phyloP scores from a whole-genome alignment of 2,329 filamentous ascomycete species.

The Talaromyces amestolkiae region DNA sequence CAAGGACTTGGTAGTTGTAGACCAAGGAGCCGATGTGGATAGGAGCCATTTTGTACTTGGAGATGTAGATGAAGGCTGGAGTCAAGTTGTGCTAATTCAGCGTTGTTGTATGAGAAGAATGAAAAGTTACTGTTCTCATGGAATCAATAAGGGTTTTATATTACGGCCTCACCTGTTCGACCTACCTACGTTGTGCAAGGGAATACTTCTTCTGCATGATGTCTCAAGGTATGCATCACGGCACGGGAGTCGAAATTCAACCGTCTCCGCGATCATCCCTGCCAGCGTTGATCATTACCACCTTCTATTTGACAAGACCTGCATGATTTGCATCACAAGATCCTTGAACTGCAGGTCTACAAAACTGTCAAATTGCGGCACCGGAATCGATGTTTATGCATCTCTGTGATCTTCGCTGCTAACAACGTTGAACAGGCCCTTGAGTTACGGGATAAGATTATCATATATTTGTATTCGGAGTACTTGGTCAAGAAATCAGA shows the following conservation, averaged over 20 bases:
- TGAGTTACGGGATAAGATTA: not conserved
- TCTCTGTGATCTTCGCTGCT: not conserved
- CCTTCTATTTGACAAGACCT: not conserved
- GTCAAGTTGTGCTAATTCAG: not conserved
- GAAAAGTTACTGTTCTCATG: not conserved
- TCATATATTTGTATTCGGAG: not conserved
- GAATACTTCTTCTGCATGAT: not conserved
- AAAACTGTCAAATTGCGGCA: not conserved
- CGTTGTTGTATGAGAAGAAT: not conserved
- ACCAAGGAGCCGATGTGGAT: constrained; percentile 30
- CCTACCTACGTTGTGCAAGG: not conserved
- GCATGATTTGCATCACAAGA: not conserved
- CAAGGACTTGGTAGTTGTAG: constrained; percentile 36
- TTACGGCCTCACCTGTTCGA: not conserved
- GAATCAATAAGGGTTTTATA: not conserved
- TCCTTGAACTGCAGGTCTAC: not conserved
- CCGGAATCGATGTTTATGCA: not conserved
- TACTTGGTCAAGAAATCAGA: not conserved
- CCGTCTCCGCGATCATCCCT: not conserved
- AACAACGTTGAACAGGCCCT: not conserved
- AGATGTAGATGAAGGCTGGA: not conserved
- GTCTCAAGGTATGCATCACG: not conserved
- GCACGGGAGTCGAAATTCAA: not conserved
- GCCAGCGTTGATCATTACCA: not conserved
- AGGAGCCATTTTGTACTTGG: constrained; percentile 20